Percentiles rank a stretch among this genome's conserved stretches.
phyloP scores from a whole-genome alignment of 192 early-diverging fungal genomes.

The Geosiphon pyriformis region DNA sequence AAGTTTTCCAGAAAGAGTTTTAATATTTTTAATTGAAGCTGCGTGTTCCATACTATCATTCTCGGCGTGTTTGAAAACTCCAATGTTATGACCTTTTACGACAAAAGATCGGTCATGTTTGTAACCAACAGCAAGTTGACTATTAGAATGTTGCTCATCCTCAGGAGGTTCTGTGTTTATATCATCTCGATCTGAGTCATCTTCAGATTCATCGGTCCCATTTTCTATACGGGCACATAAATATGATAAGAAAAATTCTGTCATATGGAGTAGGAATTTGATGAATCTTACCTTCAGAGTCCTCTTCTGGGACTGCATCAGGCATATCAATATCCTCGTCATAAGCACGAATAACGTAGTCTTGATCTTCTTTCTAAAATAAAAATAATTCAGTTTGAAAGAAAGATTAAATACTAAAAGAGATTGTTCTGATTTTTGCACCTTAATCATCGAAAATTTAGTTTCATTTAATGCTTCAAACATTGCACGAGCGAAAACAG shows the following conservation, averaged over 20 bases:
- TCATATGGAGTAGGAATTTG: background rate
- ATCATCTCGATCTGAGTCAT: conserved; percentile 23
- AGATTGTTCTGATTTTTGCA: background rate
- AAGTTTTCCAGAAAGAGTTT: conserved; percentile 46
- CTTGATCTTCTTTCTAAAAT: conserved; percentile 54
- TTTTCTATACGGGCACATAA: background rate
- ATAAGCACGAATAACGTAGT: conserved; percentile 69
- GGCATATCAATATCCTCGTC: conserved; percentile 67
- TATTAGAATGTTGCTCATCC: conserved; percentile 43
- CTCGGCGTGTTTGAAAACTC: conserved; percentile 78
- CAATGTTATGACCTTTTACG: conserved; percentile 82
- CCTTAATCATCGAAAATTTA: background rate
- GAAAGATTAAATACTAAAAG: background rate
- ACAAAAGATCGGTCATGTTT: conserved; percentile 87
- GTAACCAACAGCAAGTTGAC: conserved; percentile 75
- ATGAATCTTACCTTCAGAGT: background rate
- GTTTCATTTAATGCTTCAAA: conserved; percentile 57
- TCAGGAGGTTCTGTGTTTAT: conserved; percentile 16
- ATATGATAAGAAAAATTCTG: background rate
- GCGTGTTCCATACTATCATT: conserved; percentile 68
- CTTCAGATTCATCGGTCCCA: conserved; percentile 20
- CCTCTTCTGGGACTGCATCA: conserved; percentile 33
- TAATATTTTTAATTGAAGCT: conserved; percentile 76
- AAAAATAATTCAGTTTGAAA: background rate
- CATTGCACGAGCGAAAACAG: conserved; percentile 62